Percentiles rank a stretch among this genome's conserved stretches.
These are phyloP conservation scores for Cryptomeria japonica DNA, from an alignment of 75 land plant species.

Conservation along the genomic window DNA sequence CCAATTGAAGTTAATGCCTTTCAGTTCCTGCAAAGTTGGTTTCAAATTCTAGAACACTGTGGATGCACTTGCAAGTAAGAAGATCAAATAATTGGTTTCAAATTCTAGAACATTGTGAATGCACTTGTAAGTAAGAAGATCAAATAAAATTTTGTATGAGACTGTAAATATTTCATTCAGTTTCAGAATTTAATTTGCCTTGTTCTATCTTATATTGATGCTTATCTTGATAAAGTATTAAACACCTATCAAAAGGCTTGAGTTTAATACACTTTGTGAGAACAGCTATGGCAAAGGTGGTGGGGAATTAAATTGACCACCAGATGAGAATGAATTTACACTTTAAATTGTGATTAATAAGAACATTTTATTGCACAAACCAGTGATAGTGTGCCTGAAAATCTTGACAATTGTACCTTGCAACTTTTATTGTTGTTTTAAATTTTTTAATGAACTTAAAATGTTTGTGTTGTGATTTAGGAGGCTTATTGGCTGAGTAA, in stretches of 20 bases:
- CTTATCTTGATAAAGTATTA: background rate
- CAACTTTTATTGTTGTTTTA: background rate
- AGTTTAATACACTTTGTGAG: background rate
- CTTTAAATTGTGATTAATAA: background rate
- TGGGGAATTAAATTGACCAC: background rate
- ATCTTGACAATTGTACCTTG: background rate
- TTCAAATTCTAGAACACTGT: background rate
- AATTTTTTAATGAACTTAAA: background rate
- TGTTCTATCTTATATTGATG: background rate
- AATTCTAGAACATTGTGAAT: background rate
- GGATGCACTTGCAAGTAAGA: background rate
- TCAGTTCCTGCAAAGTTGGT: background rate
- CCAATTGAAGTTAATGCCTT: background rate
- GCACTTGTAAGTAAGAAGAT: background rate
- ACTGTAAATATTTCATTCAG: background rate
- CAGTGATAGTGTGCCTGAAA: background rate
- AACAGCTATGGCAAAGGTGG: background rate
- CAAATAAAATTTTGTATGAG: background rate
- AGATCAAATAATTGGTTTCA: background rate
- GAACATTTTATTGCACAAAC: background rate
- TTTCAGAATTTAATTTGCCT: background rate
- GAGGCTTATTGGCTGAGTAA: background rate
- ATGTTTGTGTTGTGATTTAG: background rate
- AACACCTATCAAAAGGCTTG: background rate
- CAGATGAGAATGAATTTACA: background rate